Conservation (phyloP, 2,329 filamentous ascomycete species). For the Diaporthe vexans region DNA sequence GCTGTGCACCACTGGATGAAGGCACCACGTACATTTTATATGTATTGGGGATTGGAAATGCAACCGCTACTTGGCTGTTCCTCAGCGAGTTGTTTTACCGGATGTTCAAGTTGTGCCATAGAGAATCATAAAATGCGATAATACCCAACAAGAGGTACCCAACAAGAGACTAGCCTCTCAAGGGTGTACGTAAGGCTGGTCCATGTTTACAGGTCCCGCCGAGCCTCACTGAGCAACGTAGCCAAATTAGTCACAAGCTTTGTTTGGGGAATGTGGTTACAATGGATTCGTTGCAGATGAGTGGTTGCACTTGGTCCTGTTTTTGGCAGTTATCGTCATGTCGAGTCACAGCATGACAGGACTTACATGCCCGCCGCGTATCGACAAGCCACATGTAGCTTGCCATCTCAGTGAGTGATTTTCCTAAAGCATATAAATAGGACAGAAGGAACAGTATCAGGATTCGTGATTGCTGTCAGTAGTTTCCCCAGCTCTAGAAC, state of each 20-base stretch:
- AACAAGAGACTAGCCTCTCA: too few species aligned
- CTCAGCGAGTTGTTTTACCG: neutral
- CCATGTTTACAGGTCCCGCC: neutral
- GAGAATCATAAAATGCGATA: too few species aligned
- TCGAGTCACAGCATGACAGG: constrained; percentile 10
- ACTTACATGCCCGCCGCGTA: neutral
- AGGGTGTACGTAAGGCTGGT: too few species aligned
- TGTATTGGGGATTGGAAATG: too few species aligned
- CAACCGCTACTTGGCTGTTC: neutral
- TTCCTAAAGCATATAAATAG: neutral
- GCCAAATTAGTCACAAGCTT: neutral
- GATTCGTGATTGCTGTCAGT: too few species aligned
- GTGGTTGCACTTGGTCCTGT: neutral
- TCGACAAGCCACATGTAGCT: neutral
- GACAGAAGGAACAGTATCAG: neutral
- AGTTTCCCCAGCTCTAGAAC: neutral
- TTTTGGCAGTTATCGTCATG: neutral
- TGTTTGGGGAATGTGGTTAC: too few species aligned
- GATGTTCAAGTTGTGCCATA: too few species aligned
- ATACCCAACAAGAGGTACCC: too few species aligned
- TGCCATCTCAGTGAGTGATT: neutral
- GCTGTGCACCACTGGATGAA: too few species aligned
- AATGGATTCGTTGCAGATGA: neutral
- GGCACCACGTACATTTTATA: too few species aligned
- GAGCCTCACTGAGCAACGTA: neutral